phyloP scores from a whole-genome alignment of 352 stramenopile genomes.

The Aphanomyces cochlioides region DNA sequence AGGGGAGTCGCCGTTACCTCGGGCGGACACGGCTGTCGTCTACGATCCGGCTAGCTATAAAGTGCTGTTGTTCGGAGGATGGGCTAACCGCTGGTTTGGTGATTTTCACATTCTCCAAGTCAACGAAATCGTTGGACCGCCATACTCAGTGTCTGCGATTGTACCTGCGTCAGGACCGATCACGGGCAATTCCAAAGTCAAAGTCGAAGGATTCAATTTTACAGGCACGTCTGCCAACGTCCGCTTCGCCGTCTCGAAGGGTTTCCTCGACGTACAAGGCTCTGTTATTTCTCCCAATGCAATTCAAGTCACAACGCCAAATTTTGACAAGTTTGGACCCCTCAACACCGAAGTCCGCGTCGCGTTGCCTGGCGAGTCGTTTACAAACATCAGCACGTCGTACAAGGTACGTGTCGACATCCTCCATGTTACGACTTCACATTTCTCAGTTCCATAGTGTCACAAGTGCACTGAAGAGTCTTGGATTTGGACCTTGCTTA shows the following conservation, averaged over 20 bases:
- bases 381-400: conserved; percentile 87
- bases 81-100: conserved; percentile 94
- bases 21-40: conserved; percentile 91
- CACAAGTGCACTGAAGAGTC: conserved; percentile 82
- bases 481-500: conserved; percentile 92
- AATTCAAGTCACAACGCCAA: conserved; percentile 88
- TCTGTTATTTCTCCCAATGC: conserved; percentile 79
- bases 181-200: conserved; percentile 89
- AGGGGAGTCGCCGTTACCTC: conserved; percentile 78
- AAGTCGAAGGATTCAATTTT: conserved; percentile 92
- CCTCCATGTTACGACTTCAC: no score
- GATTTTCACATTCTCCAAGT: conserved; percentile 92
- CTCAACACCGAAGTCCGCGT: conserved; percentile 86
- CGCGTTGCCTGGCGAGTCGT: conserved; percentile 85
- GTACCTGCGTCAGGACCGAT: conserved; percentile 90
- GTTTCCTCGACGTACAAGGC: conserved; percentile 88
- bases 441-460: conserved; percentile 88
- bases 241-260: conserved; percentile 91
- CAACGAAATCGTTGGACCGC: conserved; percentile 92
- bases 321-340: conserved; percentile 93
- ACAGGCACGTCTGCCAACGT: conserved; percentile 75
- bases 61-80: conserved; percentile 95
- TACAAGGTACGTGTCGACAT: conserved; percentile 41
- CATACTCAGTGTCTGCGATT: conserved; percentile 92
- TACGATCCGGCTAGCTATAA: conserved; percentile 89